phyloP scores from a whole-genome alignment of 192 early-diverging fungal genomes.

The Gonapodya prolifera region DNA sequence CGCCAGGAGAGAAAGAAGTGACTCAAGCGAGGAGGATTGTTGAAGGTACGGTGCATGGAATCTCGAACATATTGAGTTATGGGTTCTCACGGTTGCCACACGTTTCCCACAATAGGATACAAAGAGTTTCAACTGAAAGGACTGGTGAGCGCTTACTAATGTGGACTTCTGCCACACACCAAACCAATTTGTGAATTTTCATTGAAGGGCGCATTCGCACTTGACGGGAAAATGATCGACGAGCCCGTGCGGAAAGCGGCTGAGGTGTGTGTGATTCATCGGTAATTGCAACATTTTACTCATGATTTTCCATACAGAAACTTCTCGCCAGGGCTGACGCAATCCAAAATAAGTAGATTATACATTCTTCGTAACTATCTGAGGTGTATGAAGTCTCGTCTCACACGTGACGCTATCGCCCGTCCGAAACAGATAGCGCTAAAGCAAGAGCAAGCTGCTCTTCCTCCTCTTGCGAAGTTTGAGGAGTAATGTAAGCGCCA shows the following conservation, averaged over 20 bases:
- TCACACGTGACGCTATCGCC: no score
- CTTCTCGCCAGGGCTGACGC: not conserved
- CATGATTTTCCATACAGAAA: not conserved
- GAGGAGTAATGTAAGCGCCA: not conserved
- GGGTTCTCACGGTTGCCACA: not conserved
- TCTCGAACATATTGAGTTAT: not conserved
- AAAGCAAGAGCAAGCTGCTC: not conserved
- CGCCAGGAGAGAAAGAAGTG: constrained; percentile 53
- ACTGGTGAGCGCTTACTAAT: constrained; percentile 11
- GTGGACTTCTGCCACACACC: not conserved
- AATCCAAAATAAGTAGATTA: not conserved
- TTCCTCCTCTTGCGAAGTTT: not conserved
- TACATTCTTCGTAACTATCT: not conserved
- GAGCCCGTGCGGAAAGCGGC: not conserved
- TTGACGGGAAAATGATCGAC: constrained; percentile 74
- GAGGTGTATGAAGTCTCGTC: not conserved
- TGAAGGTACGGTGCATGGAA: constrained; percentile 27
- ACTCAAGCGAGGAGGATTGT: constrained; percentile 57
- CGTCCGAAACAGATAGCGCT: not conserved
- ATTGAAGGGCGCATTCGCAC: constrained; percentile 72
- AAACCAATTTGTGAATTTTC: not conserved
- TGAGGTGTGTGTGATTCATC: not conserved
- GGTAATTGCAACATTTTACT: not conserved
- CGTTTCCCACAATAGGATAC: constrained; percentile 17
- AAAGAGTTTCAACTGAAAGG: constrained; percentile 50